Evolutionary conservation across 2,329 filamentous ascomycete genomes (phyloP).

Genomic region (Apiospora koreana): DNA sequence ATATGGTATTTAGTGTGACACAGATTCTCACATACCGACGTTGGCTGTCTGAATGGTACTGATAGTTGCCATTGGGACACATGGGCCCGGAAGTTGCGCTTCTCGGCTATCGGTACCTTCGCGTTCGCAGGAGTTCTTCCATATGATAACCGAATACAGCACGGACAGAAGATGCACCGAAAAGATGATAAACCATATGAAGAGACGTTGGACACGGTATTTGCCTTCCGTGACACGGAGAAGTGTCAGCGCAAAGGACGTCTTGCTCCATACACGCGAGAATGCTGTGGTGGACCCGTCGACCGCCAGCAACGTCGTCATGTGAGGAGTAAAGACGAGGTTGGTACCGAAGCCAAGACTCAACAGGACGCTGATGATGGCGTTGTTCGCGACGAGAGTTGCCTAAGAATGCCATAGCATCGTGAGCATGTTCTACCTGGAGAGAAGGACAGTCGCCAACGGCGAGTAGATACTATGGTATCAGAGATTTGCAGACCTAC

Average conservation of each 20-base stretch:
- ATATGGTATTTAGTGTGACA: no score
- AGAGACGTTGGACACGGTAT: not conserved
- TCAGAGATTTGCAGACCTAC: slow-evolving; percentile 14
- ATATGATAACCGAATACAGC: not conserved
- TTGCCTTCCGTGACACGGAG: slow-evolving; percentile 28
- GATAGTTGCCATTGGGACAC: no score
- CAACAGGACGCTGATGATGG: not conserved
- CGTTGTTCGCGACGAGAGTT: not conserved
- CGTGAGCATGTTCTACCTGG: not conserved
- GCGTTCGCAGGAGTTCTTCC: no score
- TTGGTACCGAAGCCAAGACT: not conserved
- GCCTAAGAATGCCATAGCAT: not conserved
- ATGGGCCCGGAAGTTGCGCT: no score
- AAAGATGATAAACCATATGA: slow-evolving; percentile 28
- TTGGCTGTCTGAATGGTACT: no score
- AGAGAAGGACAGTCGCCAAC: not conserved
- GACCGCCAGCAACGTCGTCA: not conserved
- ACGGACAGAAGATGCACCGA: slow-evolving; percentile 1
- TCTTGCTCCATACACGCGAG: slow-evolving; percentile 26
- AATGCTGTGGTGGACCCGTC: not conserved
- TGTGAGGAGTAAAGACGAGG: not conserved
- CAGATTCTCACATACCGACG: no score
- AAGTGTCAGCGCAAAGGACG: slow-evolving; percentile 32
- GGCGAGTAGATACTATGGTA: not conserved
- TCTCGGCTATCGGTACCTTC: no score